A percentile compares a stretch with the other conserved stretches of the same genome.
Evolutionary conservation across 768 basidiomycete species (phyloP).

Genomic region (Rhizopogon vesiculosus): DNA sequence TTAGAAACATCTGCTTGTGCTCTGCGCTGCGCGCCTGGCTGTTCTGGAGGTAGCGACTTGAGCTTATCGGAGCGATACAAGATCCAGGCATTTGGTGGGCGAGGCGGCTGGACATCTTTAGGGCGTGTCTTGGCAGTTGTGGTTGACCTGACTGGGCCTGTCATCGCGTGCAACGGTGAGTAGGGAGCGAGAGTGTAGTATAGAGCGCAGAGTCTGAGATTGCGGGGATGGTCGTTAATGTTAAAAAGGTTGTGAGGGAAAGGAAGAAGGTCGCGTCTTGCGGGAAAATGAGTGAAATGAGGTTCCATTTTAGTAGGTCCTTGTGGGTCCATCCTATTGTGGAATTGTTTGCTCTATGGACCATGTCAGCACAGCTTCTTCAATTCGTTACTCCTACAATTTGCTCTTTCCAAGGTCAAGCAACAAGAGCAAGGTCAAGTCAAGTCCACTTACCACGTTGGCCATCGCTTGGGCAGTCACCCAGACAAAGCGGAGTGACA

Average conservation of each 20-base stretch:
- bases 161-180: conserved; percentile 15
- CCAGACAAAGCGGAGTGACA: conserved; percentile 5
- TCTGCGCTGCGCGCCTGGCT: conserved; percentile 28
- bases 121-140: conserved; percentile 1
- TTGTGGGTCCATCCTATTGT: conserved; percentile 31
- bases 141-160: conserved; percentile 13
- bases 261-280: conserved; percentile 20
- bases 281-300: conserved; percentile 19
- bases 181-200: conserved; percentile 4
- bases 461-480: conserved; percentile 8
- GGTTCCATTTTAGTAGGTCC: conserved; percentile 29
- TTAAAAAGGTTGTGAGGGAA: conserved; percentile 6
- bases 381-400: conserved; percentile 1
- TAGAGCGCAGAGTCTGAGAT: conserved; percentile 3
- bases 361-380: conserved; percentile 7
- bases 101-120: conserved; percentile 37
- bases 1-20: conserved; percentile 65
- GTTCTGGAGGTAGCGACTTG: conserved; percentile 33
- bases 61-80: conserved; percentile 66
- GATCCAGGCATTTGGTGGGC: conserved; percentile 84
- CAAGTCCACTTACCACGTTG: conserved; percentile 12
- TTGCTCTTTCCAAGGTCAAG: not conserved
- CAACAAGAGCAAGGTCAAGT: not conserved
- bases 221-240: conserved; percentile 11
- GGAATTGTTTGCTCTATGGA: conserved; percentile 22